Evolutionary conservation across 768 basidiomycete genomes (phyloP).

Genomic region (Cantharellus anzutake): DNA sequence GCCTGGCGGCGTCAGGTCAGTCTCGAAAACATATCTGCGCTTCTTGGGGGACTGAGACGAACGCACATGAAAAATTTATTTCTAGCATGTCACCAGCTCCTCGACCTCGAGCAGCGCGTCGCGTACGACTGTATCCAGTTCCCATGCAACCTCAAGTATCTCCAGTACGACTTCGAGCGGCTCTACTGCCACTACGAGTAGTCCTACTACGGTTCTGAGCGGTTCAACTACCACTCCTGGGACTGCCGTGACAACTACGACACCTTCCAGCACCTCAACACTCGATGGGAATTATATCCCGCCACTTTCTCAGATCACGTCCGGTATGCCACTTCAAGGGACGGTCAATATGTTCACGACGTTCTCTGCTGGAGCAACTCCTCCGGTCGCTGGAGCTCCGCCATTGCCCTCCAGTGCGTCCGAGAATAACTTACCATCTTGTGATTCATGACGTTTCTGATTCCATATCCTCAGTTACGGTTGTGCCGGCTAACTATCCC

Average conservation of each 20-base stretch:
- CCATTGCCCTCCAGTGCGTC: slow-evolving; percentile 28
- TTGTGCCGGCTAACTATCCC: slow-evolving; percentile 7
- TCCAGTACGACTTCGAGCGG: not conserved
- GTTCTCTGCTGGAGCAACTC: slow-evolving; percentile 37
- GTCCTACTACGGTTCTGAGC: not conserved
- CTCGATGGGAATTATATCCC: slow-evolving; percentile 30
- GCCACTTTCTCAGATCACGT: slow-evolving; percentile 36
- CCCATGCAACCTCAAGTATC: too few relatives aligned
- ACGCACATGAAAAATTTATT: not conserved
- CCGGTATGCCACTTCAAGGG: slow-evolving; percentile 39
- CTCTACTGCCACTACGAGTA: not conserved
- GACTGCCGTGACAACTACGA: not conserved
- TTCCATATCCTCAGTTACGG: slow-evolving; percentile 2
- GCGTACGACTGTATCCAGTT: too few relatives aligned
- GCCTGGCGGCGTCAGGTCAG: not conserved
- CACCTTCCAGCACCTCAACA: slow-evolving; percentile 6
- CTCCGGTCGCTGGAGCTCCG: slow-evolving; percentile 48
- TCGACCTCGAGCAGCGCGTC: not conserved
- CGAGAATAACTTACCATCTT: not conserved
- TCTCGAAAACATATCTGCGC: not conserved
- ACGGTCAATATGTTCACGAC: slow-evolving; percentile 33
- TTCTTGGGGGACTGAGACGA: not conserved
- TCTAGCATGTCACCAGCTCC: not conserved
- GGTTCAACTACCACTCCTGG: not conserved
- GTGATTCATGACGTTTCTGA: not conserved